Evolutionary conservation across 2,329 filamentous ascomycete genomes (phyloP), one percentile per base, ranked within the genome.

Genomic region (Aspergillus fumigatus): DNA sequence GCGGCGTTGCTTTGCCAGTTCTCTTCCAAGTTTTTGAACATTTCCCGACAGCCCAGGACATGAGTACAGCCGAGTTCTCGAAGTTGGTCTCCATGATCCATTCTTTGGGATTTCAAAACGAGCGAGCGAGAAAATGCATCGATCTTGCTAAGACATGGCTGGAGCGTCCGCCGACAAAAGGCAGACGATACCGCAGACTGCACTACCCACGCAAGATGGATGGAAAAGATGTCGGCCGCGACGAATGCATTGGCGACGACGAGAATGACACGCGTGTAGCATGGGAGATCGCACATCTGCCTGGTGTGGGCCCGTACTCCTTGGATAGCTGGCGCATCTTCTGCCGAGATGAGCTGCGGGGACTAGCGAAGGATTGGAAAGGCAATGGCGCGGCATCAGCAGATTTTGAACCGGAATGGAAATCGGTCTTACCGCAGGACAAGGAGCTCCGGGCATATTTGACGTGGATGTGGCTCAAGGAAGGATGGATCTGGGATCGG

Each of bases 261-360:
- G 79, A 81, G 54, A 77, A 79, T 17, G 75, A 76, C 45, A 77
- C 80, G 10, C 74, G 77, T 0, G 79, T 83, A 4, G 82, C 83
- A 0, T 95, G 91, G 86, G 92, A 97, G 67, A 88, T 96, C 58
- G 91, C 88, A 0, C 90, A 96, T 71, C 77, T 97, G 56, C 92
- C 90, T 0, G 86, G 90, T 53, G 71, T 82, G 54, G 90, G 92
- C 17, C 80, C 85, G 1, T 97, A 97, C 71, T 89, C 90, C 0
- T 79, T 93, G 50, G 92, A 97, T 72, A 92, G 88, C 67, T 97
- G 91, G 89, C 85, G 92, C 3, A 96, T 97, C 61, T 97, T 97
- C 73, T 96, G 91, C 70, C 84, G 92, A 1, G 92, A 97, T 70
- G 79, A 82, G 32, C 72, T 96, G 25, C 82, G 92, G 7, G 87